Conservation (phyloP, 176 grass and related monocot genomes). For the Carex parvula region DNA sequence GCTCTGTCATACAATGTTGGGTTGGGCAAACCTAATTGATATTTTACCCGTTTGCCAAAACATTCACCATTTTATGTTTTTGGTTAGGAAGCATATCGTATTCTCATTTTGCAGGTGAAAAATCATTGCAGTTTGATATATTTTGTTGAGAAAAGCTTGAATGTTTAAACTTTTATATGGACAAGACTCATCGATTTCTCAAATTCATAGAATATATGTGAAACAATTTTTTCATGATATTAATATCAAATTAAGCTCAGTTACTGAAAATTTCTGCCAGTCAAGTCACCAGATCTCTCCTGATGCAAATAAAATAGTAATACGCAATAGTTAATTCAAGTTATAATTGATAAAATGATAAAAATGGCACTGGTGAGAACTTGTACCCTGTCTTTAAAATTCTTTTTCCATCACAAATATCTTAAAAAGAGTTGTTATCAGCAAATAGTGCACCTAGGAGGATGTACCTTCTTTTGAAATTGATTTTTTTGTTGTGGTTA, state of each 20-base stretch:
- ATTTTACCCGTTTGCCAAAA: too few relatives aligned
- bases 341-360: background rate
- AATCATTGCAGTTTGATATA: background rate
- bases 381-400: background rate
- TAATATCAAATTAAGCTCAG: background rate
- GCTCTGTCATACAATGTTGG: background rate
- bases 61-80: background rate
- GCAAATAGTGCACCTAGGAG: background rate
- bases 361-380: background rate
- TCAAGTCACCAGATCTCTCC: background rate
- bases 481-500: slow-evolving; percentile 41
- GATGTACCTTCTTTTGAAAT: background rate
- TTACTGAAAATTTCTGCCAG: background rate
- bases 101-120: background rate
- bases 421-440: slow-evolving; percentile 12
- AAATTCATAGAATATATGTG: background rate
- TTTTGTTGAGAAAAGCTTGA: background rate
- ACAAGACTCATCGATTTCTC: background rate
- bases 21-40: background rate
- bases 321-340: background rate
- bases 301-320: background rate
- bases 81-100: background rate
- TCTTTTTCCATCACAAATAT: background rate
- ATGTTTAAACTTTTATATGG: background rate
- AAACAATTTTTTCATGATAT: background rate